Base-by-base conservation (phyloP, 192 early-diverging fungal species). In the Linderina pennispora region DNA sequence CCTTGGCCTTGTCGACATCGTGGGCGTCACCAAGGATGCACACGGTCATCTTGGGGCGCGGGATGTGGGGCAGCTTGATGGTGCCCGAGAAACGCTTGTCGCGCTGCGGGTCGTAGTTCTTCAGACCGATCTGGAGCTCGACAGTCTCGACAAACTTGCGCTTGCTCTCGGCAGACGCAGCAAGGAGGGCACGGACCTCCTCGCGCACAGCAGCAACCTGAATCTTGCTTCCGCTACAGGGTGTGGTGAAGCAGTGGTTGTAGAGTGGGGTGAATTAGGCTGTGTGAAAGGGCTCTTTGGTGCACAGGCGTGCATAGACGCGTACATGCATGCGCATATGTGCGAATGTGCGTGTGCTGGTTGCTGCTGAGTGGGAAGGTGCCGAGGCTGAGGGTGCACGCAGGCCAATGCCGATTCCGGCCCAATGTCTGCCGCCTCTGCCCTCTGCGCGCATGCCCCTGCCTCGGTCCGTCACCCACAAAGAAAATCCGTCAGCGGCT, bases 41-140 rank as follows among this genome's bases (percentile, higher is more conserved):
- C 55, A 97, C 86, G 58, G 85, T 87, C 86, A 95, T 84, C 74
- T 89, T 87, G 62, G 94, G 94, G 62, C 90, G 85, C 47, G 94
- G 91, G 64, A 95, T 77, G 79, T 94, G 79, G 75, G 94, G 94
- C 56, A 97, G 87, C 77, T 80, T 78, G 55, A 91, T 81, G 58
- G 92, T 91, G 54, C 94, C 94, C 62, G 87, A 89, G 88, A 97
- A 97, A 92, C 94, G 94, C 89, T 97, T 97, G 79, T 97, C 94
- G 78, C 94, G 81, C 80, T 97, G 94, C 55, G 94, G 94, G 84
- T 97, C 94, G 87, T 97, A 97, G 90, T 97, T 97, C 89, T 97
- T 97, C 45, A 97, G 83, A 69, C 94, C 94, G 72, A 97, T 85
- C 74, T 97, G 94, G 69, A 97, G 87, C 77, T 97, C 94, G 45